Evolutionary conservation across 225 moss, liverwort and hornwort genomes (phyloP), one percentile per base, ranked within the genome.

Genomic region (Pleurozium schreberi): DNA sequence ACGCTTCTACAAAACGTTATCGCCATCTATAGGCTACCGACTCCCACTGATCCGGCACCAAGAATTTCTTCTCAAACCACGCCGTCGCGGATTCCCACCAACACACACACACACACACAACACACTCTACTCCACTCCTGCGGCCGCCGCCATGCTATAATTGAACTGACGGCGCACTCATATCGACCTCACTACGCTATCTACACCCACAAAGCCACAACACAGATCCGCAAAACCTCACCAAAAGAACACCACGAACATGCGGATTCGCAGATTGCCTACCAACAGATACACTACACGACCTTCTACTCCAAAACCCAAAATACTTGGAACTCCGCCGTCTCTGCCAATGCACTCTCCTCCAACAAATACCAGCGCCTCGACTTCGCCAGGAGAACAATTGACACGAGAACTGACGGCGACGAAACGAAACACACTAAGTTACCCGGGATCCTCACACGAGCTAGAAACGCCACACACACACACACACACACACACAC

Each of bases 1-100:
- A 87, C 42, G 77, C 87, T 87, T 82, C 89, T 85, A 85, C 77
- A 23, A 64, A 45, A 10, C 82, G 73, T 78, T 19, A 86, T 40
- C 88, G 79, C 91, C 91, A 93, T 93, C 84, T 62, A 40, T 42
- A 55, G 15, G 49, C 80, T 87, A 91, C 84, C 87, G 85, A 90
- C 90, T 65, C 15, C n/a, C 15, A 57, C 85, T 82, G 74, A 90
- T 88, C 70, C 67, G 47, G 49, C 88, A 76, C 87, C 88, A 63
- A 77, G 33, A 89, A 77, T 78, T 89, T 78, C 86, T 74, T 28
- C 63, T 88, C 88, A 26, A 87, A 87, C 79, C 90, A 82, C 77
- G 68, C 85, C 78, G 90, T 66, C 45, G 75, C 33, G n/a, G 80
- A 74, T 52, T 66, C 25, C 84, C 50, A 34, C 86, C 83, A 83